Evolutionary conservation across 2,329 filamentous ascomycete genomes (phyloP).

Genomic region (Neocucurbitaria cava): DNA sequence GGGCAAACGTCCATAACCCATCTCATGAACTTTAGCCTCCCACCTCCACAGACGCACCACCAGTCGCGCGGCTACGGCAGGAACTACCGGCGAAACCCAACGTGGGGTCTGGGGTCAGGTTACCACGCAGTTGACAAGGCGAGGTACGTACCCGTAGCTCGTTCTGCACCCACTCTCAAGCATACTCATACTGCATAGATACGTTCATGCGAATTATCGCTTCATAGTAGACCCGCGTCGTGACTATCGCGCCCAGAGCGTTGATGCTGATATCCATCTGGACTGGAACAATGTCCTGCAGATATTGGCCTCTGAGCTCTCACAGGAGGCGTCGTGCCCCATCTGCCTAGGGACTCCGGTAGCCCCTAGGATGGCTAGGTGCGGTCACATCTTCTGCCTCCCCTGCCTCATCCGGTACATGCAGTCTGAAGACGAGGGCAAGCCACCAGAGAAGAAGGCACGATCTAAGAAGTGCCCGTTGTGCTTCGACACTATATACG

Average conservation of each 20-base stretch:
- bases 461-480: conserved; percentile 96
- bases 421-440: conserved; percentile 76
- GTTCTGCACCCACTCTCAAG: background rate
- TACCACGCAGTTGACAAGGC: conserved; percentile 92
- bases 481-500: conserved; percentile 91
- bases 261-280: conserved; percentile 85
- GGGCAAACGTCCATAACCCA: conserved; percentile 98
- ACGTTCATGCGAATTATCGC: conserved; percentile 95
- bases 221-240: conserved; percentile 89
- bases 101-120: conserved; percentile 86
- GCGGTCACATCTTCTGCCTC: conserved; percentile 95
- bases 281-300: conserved; percentile 93
- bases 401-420: conserved; percentile 95
- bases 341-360: conserved; percentile 94
- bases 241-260: conserved; percentile 79
- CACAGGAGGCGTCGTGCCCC: conserved; percentile 86
- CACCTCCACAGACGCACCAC: conserved; percentile 70
- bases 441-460: conserved; percentile 69
- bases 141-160: conserved; percentile 58
- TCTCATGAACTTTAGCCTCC: conserved; percentile 87
- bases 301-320: conserved; percentile 87
- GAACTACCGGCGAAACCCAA: conserved; percentile 69
- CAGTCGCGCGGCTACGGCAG: conserved; percentile 62
- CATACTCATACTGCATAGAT: conserved; percentile 56
- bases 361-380: conserved; percentile 94